phyloP scores from a whole-genome alignment of 257 asterid genomes.

The Nicotiana noctiflora region DNA sequence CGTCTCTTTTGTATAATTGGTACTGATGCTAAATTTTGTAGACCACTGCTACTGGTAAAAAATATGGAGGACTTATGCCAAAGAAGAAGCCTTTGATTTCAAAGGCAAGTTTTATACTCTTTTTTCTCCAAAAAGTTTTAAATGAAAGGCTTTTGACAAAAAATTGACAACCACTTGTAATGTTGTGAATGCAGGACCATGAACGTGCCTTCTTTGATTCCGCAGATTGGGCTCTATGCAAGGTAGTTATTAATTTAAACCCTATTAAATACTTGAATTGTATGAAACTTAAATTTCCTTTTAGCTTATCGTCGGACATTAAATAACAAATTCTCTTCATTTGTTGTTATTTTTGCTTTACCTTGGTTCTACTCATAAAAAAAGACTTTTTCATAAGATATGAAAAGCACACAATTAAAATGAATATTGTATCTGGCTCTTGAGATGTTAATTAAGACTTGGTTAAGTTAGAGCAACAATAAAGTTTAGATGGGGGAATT shows the following conservation, averaged over 20 bases:
- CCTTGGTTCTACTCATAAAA: neutral
- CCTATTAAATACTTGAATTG: neutral
- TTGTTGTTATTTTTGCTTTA: neutral
- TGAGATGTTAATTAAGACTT: no score
- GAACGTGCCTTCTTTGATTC: conserved; percentile 86
- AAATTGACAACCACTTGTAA: neutral
- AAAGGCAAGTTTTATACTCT: conserved; percentile 35
- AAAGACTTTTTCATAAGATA: neutral
- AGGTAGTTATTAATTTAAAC: conserved; percentile 34
- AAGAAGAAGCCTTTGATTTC: conserved; percentile 83
- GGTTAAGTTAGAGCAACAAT: no score
- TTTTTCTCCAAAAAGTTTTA: neutral
- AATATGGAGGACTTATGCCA: conserved; percentile 66
- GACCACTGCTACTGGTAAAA: conserved; percentile 39
- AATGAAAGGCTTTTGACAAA: neutral
- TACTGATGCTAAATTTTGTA: neutral
- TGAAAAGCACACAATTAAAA: neutral
- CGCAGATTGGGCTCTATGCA: conserved; percentile 83
- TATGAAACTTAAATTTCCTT: neutral
- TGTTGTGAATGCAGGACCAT: conserved; percentile 40
- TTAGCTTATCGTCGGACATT: neutral
- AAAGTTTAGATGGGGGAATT: no score
- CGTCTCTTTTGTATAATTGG: neutral
- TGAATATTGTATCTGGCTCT: no score
- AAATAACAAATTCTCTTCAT: neutral